A percentile compares a stretch with the other conserved stretches of the same genome.
phyloP scores from a whole-genome alignment of 2,329 filamentous ascomycete genomes.

The Zasmidium cellare region DNA sequence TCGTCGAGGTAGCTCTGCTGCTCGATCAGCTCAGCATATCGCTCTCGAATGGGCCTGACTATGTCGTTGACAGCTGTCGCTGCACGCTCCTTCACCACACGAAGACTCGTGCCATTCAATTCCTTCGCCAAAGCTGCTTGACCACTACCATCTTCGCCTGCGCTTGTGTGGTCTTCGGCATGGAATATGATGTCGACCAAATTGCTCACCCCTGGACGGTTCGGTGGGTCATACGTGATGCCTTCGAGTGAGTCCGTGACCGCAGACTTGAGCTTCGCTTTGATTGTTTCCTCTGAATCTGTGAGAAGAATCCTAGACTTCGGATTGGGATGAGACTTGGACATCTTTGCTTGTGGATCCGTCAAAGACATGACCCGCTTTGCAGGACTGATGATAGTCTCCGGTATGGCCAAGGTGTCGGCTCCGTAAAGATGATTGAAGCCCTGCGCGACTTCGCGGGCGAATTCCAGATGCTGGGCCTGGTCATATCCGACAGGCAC shows the following conservation, averaged over 20 bases:
- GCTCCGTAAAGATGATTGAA: slow-evolving; percentile 75
- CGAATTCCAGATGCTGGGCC: slow-evolving; percentile 88
- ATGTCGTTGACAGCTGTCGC: slow-evolving; percentile 57
- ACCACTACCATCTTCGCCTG: slow-evolving; percentile 25
- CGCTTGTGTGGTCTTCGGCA: slow-evolving; percentile 30
- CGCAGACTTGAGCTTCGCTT: slow-evolving; percentile 68
- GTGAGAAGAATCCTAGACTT: slow-evolving; percentile 82
- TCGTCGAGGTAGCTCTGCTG: slow-evolving; percentile 57
- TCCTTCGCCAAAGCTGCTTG: slow-evolving; percentile 50
- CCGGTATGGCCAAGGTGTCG: slow-evolving; percentile 63
- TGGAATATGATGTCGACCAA: slow-evolving; percentile 77
- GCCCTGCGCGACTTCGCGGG: slow-evolving; percentile 78
- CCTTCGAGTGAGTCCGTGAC: slow-evolving; percentile 71
- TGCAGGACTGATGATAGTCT: slow-evolving; percentile 75
- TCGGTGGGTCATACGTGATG: slow-evolving; percentile 70
- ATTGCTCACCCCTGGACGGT: slow-evolving; percentile 82
- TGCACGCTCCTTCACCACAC: slow-evolving; percentile 64
- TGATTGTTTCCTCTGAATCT: slow-evolving; percentile 65
- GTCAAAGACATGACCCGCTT: slow-evolving; percentile 88
- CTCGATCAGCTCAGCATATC: slow-evolving; percentile 56
- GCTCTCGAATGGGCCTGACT: slow-evolving; percentile 56
- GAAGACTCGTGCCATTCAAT: slow-evolving; percentile 49
- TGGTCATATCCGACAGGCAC: slow-evolving; percentile 98
- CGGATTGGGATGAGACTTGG: slow-evolving; percentile 74
- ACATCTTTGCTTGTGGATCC: slow-evolving; percentile 83